These are phyloP conservation scores for Lactarius vividus DNA, from an alignment of 768 basidiomycete species.

Conservation along the genomic window DNA sequence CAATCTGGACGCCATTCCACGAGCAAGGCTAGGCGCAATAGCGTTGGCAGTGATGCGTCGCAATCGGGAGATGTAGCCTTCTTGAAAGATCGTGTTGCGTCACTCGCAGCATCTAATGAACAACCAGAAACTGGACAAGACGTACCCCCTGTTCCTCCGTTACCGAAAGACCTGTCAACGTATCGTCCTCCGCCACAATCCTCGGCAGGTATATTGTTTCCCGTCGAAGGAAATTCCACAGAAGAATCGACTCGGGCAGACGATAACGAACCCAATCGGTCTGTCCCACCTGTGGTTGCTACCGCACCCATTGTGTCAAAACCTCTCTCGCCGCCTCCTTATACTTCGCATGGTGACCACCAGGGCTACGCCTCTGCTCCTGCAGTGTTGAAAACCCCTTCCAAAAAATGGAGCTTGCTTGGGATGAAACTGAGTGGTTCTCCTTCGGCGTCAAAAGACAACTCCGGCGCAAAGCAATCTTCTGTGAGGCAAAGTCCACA, in stretches of 20 bases:
- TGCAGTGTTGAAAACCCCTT: slow-evolving; percentile 67
- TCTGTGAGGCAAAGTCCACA: slow-evolving; percentile 65
- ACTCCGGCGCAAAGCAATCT: slow-evolving; percentile 44
- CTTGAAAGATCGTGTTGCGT: slow-evolving; percentile 67
- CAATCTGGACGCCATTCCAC: slow-evolving; percentile 71
- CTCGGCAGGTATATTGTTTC: slow-evolving; percentile 51
- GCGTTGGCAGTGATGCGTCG: slow-evolving; percentile 78
- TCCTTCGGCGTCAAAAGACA: slow-evolving; percentile 54
- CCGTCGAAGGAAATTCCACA: slow-evolving; percentile 42
- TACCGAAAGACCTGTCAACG: slow-evolving; percentile 84
- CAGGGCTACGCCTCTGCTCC: slow-evolving; percentile 45
- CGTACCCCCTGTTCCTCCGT: slow-evolving; percentile 92
- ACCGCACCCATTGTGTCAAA: slow-evolving; percentile 35
- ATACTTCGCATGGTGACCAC: slow-evolving; percentile 26
- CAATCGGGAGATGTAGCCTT: slow-evolving; percentile 65
- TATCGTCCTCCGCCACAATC: slow-evolving; percentile 72
- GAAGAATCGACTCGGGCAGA: slow-evolving; percentile 39
- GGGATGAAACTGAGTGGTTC: slow-evolving; percentile 71
- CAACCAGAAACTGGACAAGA: slow-evolving; percentile 49
- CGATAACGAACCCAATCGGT: slow-evolving; percentile 48
- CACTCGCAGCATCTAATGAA: slow-evolving; percentile 58
- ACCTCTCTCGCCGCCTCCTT: slow-evolving; percentile 32
- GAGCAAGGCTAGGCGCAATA: slow-evolving; percentile 65
- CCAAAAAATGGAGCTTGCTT: slow-evolving; percentile 95
- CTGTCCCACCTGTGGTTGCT: slow-evolving; percentile 53